Base-by-base conservation (phyloP, 1,284 basidiomycete species). In the Ustilago vetiveriae region DNA sequence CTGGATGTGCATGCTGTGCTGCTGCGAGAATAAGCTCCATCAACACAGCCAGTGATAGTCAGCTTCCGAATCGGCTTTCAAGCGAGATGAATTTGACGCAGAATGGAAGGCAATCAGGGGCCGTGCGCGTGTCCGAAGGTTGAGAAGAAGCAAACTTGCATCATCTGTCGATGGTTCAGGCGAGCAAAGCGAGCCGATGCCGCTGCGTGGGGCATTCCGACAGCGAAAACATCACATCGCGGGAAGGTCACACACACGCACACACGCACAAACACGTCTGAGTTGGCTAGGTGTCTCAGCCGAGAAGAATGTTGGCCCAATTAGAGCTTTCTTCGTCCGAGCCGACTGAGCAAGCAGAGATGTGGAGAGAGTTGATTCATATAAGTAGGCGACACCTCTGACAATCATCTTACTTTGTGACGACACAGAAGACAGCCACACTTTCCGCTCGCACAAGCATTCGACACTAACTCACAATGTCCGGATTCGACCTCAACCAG, bases 401-500 rank as follows among this genome's bases (percentile, higher is more conserved):
- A 6, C 23, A 16, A 17, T 1, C 13, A 4, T 2, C 19, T 16
- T 4, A 19, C 9, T 27, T 41, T 9, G 23, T 21, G 24, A 41
- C 32, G 38, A 19, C 13, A 22, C 19, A 33, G 17, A 33, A 45
- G 24, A 35, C 6, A 30, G 32, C 26, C 13, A n/a, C 17, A 5
- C n/a, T 23, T 9, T 24, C 23, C 29, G 22, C 17, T n/a, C 19
- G 22, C 35, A 35, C 33, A 11, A 35, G 33, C n/a, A 7, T 30
- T 22, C 21, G 19, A n/a, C 21, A 22, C 16, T 17, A 6, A 9
- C 19, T 19, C 53, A 53, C 38, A 49, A 65, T 65, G 62, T 57
- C 62, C 50, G 62, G 62, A 32, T 57, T 65, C 62, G 62, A 65
- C 38, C 9, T 65, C 39, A 65, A 65, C 54, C 54, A 65, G 46